Evolutionary conservation across 75 land plant species (phyloP).

Genomic region (Isoetes taiwanensis): DNA sequence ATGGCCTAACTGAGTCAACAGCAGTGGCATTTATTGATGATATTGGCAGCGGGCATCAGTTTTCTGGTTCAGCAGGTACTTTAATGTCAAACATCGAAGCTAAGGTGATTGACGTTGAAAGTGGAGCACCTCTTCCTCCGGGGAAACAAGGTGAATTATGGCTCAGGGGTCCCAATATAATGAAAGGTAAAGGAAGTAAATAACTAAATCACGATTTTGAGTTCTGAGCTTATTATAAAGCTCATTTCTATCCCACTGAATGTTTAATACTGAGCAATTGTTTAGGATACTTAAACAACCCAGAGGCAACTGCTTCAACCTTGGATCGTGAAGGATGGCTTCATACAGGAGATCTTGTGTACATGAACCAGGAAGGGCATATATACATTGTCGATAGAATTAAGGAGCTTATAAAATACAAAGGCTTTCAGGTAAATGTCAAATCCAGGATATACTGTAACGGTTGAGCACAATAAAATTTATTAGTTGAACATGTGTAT

Average conservation of each 20-base stretch:
- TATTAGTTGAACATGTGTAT: not conserved
- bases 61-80: conserved; percentile 62
- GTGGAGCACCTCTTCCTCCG: conserved; percentile 34
- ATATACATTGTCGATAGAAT: conserved; percentile 40
- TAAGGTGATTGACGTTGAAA: conserved; percentile 61
- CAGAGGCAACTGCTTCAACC: conserved; percentile 27
- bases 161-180: conserved; percentile 58
- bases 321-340: conserved; percentile 41
- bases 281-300: conserved; percentile 43
- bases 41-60: too few relatives aligned
- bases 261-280: not conserved
- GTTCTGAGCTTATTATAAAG: too few relatives aligned
- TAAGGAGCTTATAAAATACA: conserved; percentile 53
- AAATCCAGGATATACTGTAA: too few relatives aligned
- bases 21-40: conserved; percentile 18
- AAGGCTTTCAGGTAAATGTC: conserved; percentile 40
- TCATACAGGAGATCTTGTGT: conserved; percentile 49
- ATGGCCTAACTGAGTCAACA: conserved; percentile 36
- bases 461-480: not conserved
- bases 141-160: conserved; percentile 73
- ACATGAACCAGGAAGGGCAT: conserved; percentile 31
- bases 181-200: too few relatives aligned
- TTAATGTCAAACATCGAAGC: conserved; percentile 59
- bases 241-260: too few relatives aligned
- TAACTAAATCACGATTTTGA: not conserved